Conservation (phyloP, 1,139 yeast species). For the Candida dubliniensis region DNA sequence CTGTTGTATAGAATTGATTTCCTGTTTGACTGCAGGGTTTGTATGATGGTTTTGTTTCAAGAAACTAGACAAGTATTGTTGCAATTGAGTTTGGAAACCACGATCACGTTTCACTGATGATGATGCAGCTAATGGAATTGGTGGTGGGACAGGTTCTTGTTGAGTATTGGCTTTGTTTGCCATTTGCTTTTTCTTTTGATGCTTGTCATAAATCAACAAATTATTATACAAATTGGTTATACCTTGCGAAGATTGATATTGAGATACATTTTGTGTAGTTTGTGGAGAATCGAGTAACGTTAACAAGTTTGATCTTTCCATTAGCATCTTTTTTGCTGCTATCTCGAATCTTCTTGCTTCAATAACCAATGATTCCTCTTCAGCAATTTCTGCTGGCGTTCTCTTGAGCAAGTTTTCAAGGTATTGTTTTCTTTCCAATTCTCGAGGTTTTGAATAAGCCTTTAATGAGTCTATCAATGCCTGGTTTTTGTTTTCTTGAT, state of each 20-base stretch:
- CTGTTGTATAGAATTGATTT: conserved; percentile 42
- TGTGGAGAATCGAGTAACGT: conserved; percentile 87
- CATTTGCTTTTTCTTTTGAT: conserved; percentile 43
- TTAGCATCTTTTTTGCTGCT: conserved; percentile 85
- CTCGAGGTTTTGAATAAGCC: conserved; percentile 65
- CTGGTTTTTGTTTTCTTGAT: conserved; percentile 50
- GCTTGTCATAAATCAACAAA: conserved; percentile 74
- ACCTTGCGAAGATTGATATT: conserved; percentile 85
- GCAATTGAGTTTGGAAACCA: conserved; percentile 52
- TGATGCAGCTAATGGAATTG: conserved; percentile 57
- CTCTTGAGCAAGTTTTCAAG: conserved; percentile 73
- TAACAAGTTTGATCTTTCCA: conserved; percentile 78
- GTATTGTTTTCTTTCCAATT: conserved; percentile 77
- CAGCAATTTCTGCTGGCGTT: conserved; percentile 96
- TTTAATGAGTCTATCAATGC: conserved; percentile 49
- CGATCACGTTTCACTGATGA: conserved; percentile 52
- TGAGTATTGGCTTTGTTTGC: conserved; percentile 14
- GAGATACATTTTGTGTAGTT: conserved; percentile 71
- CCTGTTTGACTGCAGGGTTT: conserved; percentile 29
- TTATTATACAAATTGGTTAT: conserved; percentile 82
- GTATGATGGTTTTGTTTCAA: conserved; percentile 37
- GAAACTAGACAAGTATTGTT: conserved; percentile 40
- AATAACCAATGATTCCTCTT: conserved; percentile 89
- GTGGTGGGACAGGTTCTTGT: conserved; percentile 59
- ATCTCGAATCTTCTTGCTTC: conserved; percentile 93